These are phyloP conservation scores for Trichoderma sp. DNA, from an alignment of 2,329 filamentous ascomycete species.

Conservation along the genomic window DNA sequence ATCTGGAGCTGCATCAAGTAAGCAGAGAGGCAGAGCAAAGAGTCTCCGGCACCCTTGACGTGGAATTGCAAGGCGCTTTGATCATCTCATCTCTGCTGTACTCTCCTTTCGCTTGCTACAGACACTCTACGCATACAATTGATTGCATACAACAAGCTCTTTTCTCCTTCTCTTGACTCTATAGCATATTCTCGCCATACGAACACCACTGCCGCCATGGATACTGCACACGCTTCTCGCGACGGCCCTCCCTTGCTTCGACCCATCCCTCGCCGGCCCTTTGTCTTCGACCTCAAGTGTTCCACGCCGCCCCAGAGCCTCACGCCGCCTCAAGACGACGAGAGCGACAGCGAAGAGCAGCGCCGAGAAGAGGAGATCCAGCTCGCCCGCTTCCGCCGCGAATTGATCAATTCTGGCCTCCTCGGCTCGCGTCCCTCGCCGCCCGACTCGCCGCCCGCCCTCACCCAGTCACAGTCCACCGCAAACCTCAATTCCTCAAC, in stretches of 20 bases:
- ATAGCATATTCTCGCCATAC: neutral
- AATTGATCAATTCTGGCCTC: constrained; percentile 40
- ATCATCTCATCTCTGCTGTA: neutral
- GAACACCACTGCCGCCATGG: neutral
- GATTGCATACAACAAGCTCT: neutral
- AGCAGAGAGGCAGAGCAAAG: neutral
- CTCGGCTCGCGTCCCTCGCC: constrained; percentile 42
- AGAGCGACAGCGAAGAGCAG: constrained; percentile 31
- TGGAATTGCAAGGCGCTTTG: neutral
- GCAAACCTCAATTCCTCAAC: constrained; percentile 88
- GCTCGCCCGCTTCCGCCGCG: constrained; percentile 29
- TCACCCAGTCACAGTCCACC: constrained; percentile 73
- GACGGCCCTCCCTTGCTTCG: constrained; percentile 61
- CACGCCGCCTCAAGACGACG: constrained; percentile 46
- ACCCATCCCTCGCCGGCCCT: constrained; percentile 71
- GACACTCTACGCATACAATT: neutral
- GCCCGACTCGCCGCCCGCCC: constrained; percentile 39
- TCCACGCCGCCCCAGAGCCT: constrained; percentile 43
- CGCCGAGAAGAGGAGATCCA: constrained; percentile 25
- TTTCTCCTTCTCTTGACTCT: neutral
- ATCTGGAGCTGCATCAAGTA: neutral
- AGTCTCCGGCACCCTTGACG: neutral
- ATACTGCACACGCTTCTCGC: constrained; percentile 39
- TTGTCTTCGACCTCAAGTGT: constrained; percentile 58
- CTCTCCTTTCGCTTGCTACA: neutral